These are phyloP conservation scores for Plasmodium chabaudi DNA, from an alignment of 169 alveolate genomes.

Conservation along the genomic window DNA sequence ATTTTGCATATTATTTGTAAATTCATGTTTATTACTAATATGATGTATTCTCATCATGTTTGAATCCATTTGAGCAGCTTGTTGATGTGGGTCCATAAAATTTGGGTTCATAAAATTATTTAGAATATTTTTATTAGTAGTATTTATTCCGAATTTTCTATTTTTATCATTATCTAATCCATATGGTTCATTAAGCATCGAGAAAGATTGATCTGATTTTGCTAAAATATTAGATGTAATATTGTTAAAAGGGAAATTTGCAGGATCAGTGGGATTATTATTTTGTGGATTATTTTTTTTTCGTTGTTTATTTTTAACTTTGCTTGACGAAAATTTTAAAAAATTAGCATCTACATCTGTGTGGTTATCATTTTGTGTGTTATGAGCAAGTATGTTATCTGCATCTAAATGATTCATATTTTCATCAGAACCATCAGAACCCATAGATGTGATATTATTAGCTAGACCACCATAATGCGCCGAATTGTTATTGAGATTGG, in stretches of 20 bases:
- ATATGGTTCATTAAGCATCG: too few species aligned
- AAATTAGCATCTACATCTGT: slow-evolving; percentile 6
- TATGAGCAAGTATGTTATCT: background rate
- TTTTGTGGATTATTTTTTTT: background rate
- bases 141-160: too few species aligned
- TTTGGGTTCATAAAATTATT: too few species aligned
- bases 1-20: background rate
- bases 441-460: background rate
- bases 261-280: too few species aligned
- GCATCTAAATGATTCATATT: background rate
- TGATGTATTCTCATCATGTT: too few species aligned
- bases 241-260: background rate
- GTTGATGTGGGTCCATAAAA: too few species aligned
- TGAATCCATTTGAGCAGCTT: too few species aligned
- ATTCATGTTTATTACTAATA: background rate
- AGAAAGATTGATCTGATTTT: too few species aligned
- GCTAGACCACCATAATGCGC: background rate
- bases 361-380: slow-evolving; percentile 4
- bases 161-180: too few species aligned
- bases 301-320: slow-evolving; percentile 9
- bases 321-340: background rate
- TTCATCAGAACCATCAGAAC: background rate
- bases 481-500: background rate
- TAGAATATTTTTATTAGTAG: too few species aligned
- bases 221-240: background rate